These are phyloP conservation scores for Craspedostauros australis DNA, from an alignment of 108 stramenopile species.

Conservation along the genomic window DNA sequence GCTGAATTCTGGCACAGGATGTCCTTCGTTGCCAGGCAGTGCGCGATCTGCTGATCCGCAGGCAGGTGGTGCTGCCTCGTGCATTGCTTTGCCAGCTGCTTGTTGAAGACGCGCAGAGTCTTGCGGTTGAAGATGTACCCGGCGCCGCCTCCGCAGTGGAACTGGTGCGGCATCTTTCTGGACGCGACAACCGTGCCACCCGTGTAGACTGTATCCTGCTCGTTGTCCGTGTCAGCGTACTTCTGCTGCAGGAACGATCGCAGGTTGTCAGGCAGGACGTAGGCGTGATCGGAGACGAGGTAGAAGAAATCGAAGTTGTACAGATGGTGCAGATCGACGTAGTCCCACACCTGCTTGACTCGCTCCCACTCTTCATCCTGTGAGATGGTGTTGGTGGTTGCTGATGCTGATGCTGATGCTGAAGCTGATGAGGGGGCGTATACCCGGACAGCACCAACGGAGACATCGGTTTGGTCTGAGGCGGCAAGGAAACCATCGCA, in stretches of 20 bases:
- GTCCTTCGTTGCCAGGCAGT: neutral
- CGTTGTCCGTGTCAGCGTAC: conserved; percentile 2
- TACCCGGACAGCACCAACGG: conserved; percentile 25
- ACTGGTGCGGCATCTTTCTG: conserved; percentile 27
- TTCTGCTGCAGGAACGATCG: conserved; percentile 13
- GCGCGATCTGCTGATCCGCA: neutral
- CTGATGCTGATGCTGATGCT: neutral
- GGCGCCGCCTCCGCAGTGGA: conserved; percentile 73
- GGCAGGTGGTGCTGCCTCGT: neutral
- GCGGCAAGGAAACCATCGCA: conserved; percentile 71
- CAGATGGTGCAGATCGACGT: conserved; percentile 38
- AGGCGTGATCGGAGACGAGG: conserved; percentile 81
- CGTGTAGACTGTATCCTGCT: neutral
- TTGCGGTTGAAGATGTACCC: conserved; percentile 78
- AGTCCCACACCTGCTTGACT: conserved; percentile 53
- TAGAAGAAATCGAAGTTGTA: conserved; percentile 64
- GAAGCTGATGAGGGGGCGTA: no score
- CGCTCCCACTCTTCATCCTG: conserved; percentile 18
- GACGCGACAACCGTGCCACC: conserved; percentile 7
- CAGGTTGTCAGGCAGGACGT: conserved; percentile 78
- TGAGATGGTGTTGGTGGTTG: neutral
- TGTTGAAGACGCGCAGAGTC: conserved; percentile 37
- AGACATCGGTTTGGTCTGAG: conserved; percentile 29
- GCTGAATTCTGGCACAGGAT: conserved; percentile 1
- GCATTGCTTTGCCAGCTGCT: neutral